A percentile compares a stretch with the other conserved stretches of the same genome.
phyloP scores from a whole-genome alignment of 805 yeast species.

The Metschnikowia anglica region DNA sequence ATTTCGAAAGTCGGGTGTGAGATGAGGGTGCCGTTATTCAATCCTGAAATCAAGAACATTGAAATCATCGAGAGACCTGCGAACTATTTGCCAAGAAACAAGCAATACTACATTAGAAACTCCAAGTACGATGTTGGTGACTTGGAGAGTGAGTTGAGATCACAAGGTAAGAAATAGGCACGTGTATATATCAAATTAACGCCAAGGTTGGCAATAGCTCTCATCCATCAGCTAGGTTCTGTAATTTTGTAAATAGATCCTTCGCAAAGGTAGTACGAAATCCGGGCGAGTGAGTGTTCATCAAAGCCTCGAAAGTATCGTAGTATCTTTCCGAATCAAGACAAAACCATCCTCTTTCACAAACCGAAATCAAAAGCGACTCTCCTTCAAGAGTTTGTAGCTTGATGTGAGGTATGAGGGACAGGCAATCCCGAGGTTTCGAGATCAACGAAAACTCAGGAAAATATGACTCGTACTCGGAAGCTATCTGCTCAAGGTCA shows the following conservation, averaged over 20 bases:
- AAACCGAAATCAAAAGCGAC: conserved; percentile 6
- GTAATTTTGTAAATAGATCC: conserved; percentile 15
- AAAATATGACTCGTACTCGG: conserved; percentile 17
- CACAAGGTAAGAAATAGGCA: conserved; percentile 15
- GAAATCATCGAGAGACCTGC: conserved; percentile 76
- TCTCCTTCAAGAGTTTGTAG: conserved; percentile 15
- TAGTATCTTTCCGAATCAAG: conserved; percentile 4
- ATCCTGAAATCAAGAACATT: conserved; percentile 72
- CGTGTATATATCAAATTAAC: conserved; percentile 7
- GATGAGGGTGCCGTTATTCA: conserved; percentile 72
- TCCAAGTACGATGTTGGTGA: conserved; percentile 68
- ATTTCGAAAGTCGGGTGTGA: conserved; percentile 84
- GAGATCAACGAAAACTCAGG: conserved; percentile 5
- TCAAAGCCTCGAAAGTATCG: conserved; percentile 21
- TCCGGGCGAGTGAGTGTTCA: conserved; percentile 15
- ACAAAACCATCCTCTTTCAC: conserved; percentile 17
- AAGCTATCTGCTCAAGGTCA: conserved; percentile 8
- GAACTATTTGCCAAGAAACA: conserved; percentile 71
- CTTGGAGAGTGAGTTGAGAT: conserved; percentile 44
- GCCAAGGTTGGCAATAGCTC: conserved; percentile 3
- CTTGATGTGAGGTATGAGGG: conserved; percentile 4
- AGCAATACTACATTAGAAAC: conserved; percentile 87
- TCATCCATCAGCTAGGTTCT: conserved; percentile 1
- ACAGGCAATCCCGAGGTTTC: neutral
- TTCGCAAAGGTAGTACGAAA: conserved; percentile 18